phyloP scores from a whole-genome alignment of 2,329 filamentous ascomycete genomes.

The Exophiala bonariae region DNA sequence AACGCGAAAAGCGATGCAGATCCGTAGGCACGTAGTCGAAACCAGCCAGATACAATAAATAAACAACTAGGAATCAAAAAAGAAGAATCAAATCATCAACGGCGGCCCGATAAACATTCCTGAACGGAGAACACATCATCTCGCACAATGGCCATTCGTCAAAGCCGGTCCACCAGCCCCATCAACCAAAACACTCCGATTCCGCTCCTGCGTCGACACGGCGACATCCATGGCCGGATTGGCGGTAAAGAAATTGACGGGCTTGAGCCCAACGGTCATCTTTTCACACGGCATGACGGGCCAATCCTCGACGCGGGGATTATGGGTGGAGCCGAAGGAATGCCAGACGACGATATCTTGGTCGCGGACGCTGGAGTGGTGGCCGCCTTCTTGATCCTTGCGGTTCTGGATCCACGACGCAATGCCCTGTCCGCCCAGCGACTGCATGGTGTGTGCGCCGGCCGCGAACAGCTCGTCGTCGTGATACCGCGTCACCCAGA shows the following conservation, averaged over 20 bases:
- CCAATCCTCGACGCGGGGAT: conserved; percentile 46
- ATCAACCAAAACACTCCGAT: conserved; percentile 23
- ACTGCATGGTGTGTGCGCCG: conserved; percentile 58
- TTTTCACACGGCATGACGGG: conserved; percentile 40
- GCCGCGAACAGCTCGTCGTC: conserved; percentile 55
- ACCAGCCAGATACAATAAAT: too few species aligned
- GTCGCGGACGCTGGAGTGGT: conserved; percentile 35
- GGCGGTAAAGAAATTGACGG: conserved; percentile 31
- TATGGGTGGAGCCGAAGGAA: conserved; percentile 46
- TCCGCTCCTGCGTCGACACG: conserved; percentile 23
- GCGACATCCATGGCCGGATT: conserved; percentile 31
- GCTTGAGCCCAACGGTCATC: conserved; percentile 31
- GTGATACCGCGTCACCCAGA: conserved; percentile 55
- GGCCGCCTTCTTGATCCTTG: conserved; percentile 32
- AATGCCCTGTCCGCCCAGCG: conserved; percentile 48
- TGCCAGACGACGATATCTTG: conserved; percentile 47
- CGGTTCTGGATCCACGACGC: conserved; percentile 45
- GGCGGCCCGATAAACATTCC: too few species aligned
- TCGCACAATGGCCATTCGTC: conserved; percentile 13
- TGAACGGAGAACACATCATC: too few species aligned
- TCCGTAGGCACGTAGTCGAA: too few species aligned
- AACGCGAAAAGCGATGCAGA: too few species aligned
- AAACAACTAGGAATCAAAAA: too few species aligned
- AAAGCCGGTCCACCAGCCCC: not conserved
- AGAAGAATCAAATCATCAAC: too few species aligned